Conservation (phyloP, 2,329 filamentous ascomycete species). For the Rutstroemia sydowiana region DNA sequence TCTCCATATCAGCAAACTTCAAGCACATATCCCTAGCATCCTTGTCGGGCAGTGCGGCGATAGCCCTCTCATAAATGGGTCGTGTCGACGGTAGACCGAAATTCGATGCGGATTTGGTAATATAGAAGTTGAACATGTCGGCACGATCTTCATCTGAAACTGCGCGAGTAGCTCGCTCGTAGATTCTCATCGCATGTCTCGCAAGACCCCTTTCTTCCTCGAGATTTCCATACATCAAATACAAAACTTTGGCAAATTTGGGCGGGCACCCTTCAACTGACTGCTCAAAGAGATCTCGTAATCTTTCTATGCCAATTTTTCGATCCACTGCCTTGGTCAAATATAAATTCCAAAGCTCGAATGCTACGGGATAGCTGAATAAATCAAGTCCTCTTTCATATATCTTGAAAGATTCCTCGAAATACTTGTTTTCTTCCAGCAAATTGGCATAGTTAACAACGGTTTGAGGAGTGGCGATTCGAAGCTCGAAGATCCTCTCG, state of each 20-base stretch:
- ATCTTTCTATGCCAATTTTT: slow-evolving; percentile 87
- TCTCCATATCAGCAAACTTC: slow-evolving; percentile 97
- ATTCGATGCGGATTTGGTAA: slow-evolving; percentile 96
- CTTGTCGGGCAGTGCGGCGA: slow-evolving; percentile 82
- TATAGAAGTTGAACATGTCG: slow-evolving; percentile 99
- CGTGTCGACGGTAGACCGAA: slow-evolving; percentile 93
- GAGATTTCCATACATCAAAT: slow-evolving; percentile 95
- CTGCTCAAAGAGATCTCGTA: slow-evolving; percentile 95
- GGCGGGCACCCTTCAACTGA: slow-evolving; percentile 90
- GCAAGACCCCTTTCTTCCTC: slow-evolving; percentile 94
- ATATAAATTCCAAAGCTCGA: slow-evolving; percentile 98
- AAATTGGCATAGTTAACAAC: slow-evolving; percentile 98
- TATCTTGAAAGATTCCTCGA: slow-evolving; percentile 95
- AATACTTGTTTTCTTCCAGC: slow-evolving; percentile 89
- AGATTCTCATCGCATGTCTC: slow-evolving; percentile 96
- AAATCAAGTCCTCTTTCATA: slow-evolving; percentile 94
- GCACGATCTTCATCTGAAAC: slow-evolving; percentile 91
- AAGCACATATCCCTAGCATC: slow-evolving; percentile 98
- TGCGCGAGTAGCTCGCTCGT: slow-evolving; percentile 90
- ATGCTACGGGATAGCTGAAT: slow-evolving; percentile 97
- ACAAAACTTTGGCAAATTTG: slow-evolving; percentile 91
- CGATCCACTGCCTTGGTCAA: slow-evolving; percentile 95
- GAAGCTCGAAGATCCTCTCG: slow-evolving; percentile 94
- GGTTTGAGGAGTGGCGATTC: slow-evolving; percentile 95
- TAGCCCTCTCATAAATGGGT: slow-evolving; percentile 93